phyloP scores from a whole-genome alignment of 2,329 filamentous ascomycete species.

The Fusarium duplospermum region DNA sequence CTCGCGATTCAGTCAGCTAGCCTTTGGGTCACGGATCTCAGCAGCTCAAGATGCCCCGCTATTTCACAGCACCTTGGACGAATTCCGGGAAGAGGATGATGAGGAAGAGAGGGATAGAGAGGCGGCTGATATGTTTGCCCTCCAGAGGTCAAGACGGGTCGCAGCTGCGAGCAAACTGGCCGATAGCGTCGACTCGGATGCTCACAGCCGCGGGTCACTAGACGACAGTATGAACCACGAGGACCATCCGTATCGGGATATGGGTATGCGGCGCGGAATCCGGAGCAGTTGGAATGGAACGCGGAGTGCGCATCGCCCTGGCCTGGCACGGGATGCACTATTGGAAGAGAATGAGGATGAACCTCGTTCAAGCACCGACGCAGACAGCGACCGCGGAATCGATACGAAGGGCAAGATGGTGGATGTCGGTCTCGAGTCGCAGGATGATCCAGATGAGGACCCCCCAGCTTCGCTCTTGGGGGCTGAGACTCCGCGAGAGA shows the following conservation, averaged over 20 bases:
- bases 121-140: conserved; percentile 91
- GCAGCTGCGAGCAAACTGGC: conserved; percentile 86
- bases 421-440: conserved; percentile 84
- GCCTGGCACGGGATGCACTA: conserved; percentile 46
- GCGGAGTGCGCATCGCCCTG: conserved; percentile 53
- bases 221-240: conserved; percentile 47
- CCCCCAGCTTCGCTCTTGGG: conserved; percentile 69
- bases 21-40: conserved; percentile 81
- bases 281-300: conserved; percentile 74
- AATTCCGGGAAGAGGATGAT: conserved; percentile 93
- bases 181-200: conserved; percentile 85
- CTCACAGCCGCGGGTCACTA: conserved; percentile 53
- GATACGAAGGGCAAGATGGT: conserved; percentile 76
- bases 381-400: conserved; percentile 44
- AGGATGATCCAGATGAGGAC: conserved; percentile 66
- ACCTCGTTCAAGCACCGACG: conserved; percentile 48
- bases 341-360: conserved; percentile 59
- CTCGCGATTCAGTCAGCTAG: conserved; percentile 77
- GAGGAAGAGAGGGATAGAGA: conserved; percentile 91
- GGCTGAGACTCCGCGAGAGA: conserved; percentile 62
- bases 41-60: conserved; percentile 83
- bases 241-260: conserved; percentile 57
- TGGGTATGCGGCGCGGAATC: conserved; percentile 64
- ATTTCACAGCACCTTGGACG: conserved; percentile 93
- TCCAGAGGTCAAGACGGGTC: conserved; percentile 89